Percentiles rank a stretch among this genome's conserved stretches.
Conservation (phyloP, 257 asterid genomes). For the Paulownia fortunei region DNA sequence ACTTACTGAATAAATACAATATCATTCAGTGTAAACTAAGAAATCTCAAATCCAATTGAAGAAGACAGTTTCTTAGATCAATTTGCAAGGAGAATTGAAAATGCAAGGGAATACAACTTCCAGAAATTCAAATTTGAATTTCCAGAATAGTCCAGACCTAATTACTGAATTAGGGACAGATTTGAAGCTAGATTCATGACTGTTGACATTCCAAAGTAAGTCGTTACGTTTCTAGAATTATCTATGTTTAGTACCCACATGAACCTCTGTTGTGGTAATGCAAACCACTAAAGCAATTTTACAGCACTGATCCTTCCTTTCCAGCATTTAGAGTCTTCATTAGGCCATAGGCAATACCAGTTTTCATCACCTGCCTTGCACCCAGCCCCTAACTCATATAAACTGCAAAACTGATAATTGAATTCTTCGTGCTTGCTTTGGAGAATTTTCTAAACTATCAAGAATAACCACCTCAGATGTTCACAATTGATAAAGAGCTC, state of each 20-base stretch:
- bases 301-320: background rate
- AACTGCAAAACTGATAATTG: background rate
- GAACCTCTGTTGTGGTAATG: background rate
- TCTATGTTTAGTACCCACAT: background rate
- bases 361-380: background rate
- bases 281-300: background rate
- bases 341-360: background rate
- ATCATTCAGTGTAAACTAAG: slow-evolving; percentile 1
- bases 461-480: background rate
- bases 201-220: background rate
- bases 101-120: background rate
- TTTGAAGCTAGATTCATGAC: background rate
- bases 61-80: background rate
- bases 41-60: background rate
- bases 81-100: background rate
- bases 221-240: background rate
- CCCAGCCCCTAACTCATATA: background rate
- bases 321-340: background rate
- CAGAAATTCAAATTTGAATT: background rate
- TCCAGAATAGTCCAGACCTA: background rate
- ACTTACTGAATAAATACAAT: background rate
- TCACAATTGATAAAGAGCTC: background rate
- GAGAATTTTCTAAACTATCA: background rate
- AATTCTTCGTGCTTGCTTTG: background rate
- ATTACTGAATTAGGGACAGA: background rate